Percentiles rank a stretch among this genome's conserved stretches.
Evolutionary conservation across 441 rosid species (phyloP).

Genomic region (Adansonia gregorii): DNA sequence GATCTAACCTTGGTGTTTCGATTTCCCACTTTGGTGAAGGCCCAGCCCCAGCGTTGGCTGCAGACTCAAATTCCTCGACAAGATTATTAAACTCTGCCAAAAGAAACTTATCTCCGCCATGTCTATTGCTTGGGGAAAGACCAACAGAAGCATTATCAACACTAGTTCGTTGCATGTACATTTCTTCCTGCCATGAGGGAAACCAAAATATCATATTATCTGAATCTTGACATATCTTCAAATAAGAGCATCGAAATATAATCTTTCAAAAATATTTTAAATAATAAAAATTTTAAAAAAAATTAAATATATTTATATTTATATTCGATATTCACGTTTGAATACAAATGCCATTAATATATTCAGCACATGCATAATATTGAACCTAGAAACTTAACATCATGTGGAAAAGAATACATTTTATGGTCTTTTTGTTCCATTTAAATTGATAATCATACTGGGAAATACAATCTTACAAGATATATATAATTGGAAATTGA

Average conservation of each 20-base stretch:
- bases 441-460: not conserved
- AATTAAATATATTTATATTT: no score
- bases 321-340: no score
- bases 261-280: no score
- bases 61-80: slow-evolving; percentile 39
- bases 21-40: slow-evolving; percentile 34
- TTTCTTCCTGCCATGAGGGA: slow-evolving; percentile 39
- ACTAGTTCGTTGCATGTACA: slow-evolving; percentile 26
- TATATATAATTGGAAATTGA: not conserved
- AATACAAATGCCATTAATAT: no score
- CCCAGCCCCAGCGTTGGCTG: slow-evolving; percentile 29
- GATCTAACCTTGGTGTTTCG: slow-evolving; percentile 43
- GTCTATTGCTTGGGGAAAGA: slow-evolving; percentile 46
- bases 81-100: slow-evolving; percentile 57
- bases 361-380: no score
- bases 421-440: not conserved
- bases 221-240: no score
- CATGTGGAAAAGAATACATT: no score
- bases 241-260: no score
- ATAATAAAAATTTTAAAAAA: no score
- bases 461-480: not conserved
- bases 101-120: slow-evolving; percentile 48
- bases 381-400: no score
- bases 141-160: slow-evolving; percentile 36
- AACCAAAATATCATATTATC: not conserved